Evolutionary conservation across 176 grass and related monocot species (phyloP).

Genomic region (Alopecurus myosuroides): DNA sequence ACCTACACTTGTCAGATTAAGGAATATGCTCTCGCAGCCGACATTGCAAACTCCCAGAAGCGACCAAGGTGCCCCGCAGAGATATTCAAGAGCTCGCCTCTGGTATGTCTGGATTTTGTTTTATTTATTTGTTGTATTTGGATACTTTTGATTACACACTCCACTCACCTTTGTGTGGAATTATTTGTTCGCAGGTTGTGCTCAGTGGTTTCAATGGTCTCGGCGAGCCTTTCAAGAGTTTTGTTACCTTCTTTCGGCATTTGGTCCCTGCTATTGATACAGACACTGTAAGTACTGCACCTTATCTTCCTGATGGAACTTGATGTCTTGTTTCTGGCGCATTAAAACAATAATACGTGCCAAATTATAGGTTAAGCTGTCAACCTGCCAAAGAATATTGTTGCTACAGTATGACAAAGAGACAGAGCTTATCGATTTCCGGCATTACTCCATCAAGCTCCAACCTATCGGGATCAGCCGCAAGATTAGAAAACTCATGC

Average conservation of each 20-base stretch:
- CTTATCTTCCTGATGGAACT: neutral
- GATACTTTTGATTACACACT: neutral
- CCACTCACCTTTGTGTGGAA: neutral
- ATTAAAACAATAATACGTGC: neutral
- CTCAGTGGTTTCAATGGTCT: constrained; percentile 44
- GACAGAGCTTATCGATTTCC: constrained; percentile 41
- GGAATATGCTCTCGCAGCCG: constrained; percentile 42
- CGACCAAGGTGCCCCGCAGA: constrained; percentile 50
- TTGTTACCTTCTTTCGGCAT: constrained; percentile 47
- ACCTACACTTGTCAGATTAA: constrained; percentile 52
- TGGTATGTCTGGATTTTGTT: constrained; percentile 35
- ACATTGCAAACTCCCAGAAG: constrained; percentile 55
- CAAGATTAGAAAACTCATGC: constrained; percentile 61
- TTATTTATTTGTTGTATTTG: neutral
- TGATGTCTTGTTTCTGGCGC: neutral
- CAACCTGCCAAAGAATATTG: constrained; percentile 45
- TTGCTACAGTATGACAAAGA: constrained; percentile 57
- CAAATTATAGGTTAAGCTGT: constrained; percentile 44
- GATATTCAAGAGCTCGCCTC: constrained; percentile 52
- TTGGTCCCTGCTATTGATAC: constrained; percentile 58
- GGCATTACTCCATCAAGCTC: constrained; percentile 63
- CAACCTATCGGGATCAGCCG: constrained; percentile 60
- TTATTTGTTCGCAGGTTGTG: constrained; percentile 37
- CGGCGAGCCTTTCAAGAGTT: constrained; percentile 30
- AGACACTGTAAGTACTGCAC: constrained; percentile 38